phyloP scores from a whole-genome alignment of 768 basidiomycete species.

The Tubosaeta brunneosetosa region DNA sequence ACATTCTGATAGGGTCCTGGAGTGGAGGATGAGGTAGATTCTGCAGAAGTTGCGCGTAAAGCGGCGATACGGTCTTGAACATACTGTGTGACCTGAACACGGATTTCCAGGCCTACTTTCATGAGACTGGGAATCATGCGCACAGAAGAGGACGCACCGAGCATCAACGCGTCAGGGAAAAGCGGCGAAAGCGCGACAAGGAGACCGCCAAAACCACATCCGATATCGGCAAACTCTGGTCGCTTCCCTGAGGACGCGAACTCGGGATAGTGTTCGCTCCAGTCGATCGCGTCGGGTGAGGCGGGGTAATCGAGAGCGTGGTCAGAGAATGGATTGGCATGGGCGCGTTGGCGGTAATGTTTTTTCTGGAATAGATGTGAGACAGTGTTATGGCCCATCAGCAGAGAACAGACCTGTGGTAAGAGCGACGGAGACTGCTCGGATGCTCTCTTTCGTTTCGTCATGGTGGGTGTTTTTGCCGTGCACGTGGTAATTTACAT shows the following conservation, averaged over 20 bases:
- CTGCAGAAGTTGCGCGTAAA: slow-evolving; percentile 61
- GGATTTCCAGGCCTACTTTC: slow-evolving; percentile 86
- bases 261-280: slow-evolving; percentile 78
- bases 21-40: slow-evolving; percentile 20
- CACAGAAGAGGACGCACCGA: slow-evolving; percentile 55
- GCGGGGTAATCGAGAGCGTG: slow-evolving; percentile 85
- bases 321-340: slow-evolving; percentile 84
- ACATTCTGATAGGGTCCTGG: slow-evolving; percentile 74
- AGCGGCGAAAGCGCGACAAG: slow-evolving; percentile 83
- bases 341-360: slow-evolving; percentile 78
- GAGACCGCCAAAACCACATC: slow-evolving; percentile 96
- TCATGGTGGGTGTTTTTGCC: slow-evolving; percentile 10
- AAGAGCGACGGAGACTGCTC: slow-evolving; percentile 26
- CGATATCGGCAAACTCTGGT: slow-evolving; percentile 95
- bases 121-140: background rate
- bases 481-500: background rate
- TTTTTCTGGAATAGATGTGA: slow-evolving; percentile 54
- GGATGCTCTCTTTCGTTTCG: slow-evolving; percentile 26
- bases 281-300: slow-evolving; percentile 73
- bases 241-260: slow-evolving; percentile 52
- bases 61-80: slow-evolving; percentile 92
- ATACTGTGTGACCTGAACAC: slow-evolving; percentile 93
- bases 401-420: slow-evolving; percentile 42
- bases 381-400: background rate
- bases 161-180: slow-evolving; percentile 88